A percentile compares a stretch with the other conserved stretches of the same genome.
Conservation (phyloP, 225 moss, liverwort and hornwort species). For the Marchantia paleacea region DNA sequence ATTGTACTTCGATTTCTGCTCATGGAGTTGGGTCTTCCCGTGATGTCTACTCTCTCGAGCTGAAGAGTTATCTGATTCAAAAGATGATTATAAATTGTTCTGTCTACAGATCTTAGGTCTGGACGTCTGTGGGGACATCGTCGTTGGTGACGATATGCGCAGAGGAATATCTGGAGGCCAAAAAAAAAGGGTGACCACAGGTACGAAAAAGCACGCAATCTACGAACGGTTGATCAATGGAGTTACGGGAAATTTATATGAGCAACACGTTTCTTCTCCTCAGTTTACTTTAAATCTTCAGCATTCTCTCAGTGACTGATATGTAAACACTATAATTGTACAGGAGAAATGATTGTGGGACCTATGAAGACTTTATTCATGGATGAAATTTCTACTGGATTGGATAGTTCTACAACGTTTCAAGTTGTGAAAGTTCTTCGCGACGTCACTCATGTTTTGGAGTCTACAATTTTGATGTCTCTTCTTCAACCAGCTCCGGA, state of each 20-base stretch:
- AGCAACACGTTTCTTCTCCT: neutral
- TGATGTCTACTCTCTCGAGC: neutral
- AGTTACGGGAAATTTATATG: no score
- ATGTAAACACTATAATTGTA: neutral
- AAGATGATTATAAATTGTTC: neutral
- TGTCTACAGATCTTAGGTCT: conserved; percentile 40
- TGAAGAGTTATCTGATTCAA: neutral
- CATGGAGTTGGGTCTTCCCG: neutral
- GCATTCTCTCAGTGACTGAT: neutral
- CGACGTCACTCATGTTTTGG: conserved; percentile 29
- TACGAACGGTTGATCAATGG: neutral
- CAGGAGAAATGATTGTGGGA: conserved; percentile 49
- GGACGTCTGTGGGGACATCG: conserved; percentile 35
- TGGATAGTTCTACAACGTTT: conserved; percentile 48
- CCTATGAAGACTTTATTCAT: conserved; percentile 44
- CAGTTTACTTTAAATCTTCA: neutral
- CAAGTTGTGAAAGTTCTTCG: conserved; percentile 43
- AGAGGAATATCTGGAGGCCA: conserved; percentile 50
- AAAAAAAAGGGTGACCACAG: conserved; percentile 41
- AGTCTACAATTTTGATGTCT: conserved; percentile 36
- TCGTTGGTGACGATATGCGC: conserved; percentile 39
- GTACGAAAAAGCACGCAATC: neutral
- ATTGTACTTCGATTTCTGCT: neutral
- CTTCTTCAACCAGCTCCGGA: conserved; percentile 48
- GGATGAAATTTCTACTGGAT: conserved; percentile 49